phyloP scores from a whole-genome alignment of 2,329 filamentous ascomycete species.

The Venturia carpophila region DNA sequence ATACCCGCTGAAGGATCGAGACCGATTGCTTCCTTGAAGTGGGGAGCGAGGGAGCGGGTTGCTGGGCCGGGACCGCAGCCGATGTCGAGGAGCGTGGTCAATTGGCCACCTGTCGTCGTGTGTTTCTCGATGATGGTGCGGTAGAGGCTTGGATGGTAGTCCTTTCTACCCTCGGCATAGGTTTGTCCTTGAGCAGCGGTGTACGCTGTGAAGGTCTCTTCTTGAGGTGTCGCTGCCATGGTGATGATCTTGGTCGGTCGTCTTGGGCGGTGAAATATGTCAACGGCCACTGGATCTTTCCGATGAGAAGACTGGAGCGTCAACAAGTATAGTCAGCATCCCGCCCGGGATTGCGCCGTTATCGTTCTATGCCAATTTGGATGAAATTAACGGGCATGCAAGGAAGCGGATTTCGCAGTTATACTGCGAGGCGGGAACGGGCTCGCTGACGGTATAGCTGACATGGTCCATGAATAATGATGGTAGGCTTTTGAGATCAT shows the following conservation, averaged over 20 bases:
- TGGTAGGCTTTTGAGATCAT: neutral
- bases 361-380: neutral
- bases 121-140: slow-evolving; percentile 42
- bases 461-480: neutral
- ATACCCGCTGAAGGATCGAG: slow-evolving; percentile 48
- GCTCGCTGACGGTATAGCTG: neutral
- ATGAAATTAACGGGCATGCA: neutral
- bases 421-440: neutral
- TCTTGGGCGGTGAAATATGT: neutral
- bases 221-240: slow-evolving; percentile 1
- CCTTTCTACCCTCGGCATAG: slow-evolving; percentile 38
- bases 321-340: neutral
- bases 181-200: slow-evolving; percentile 35
- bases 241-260: neutral
- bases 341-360: neutral
- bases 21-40: slow-evolving; percentile 42
- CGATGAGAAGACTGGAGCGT: too few species aligned
- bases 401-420: neutral
- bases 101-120: slow-evolving; percentile 36
- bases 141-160: slow-evolving; percentile 43
- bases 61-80: slow-evolving; percentile 51
- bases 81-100: slow-evolving; percentile 43
- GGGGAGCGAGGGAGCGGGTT: slow-evolving; percentile 37
- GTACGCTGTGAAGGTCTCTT: slow-evolving; percentile 40
- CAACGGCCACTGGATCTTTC: neutral